Base-by-base conservation (phyloP, 768 basidiomycete species). In the Lentinus tigrinus region DNA sequence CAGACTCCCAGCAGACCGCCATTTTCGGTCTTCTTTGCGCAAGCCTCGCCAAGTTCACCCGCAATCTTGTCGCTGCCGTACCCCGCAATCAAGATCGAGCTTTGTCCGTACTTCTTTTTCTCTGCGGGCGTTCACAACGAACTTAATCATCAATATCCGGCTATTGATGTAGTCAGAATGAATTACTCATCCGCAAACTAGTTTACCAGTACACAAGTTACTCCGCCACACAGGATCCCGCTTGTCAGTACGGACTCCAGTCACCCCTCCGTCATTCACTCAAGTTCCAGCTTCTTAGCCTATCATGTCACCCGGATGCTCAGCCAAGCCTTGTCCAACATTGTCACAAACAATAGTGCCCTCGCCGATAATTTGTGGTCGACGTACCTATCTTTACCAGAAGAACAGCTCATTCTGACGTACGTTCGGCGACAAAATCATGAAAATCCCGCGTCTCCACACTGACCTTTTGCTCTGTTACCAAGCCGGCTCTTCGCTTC, bases 1-100 rank as follows among this genome's bases (percentile, higher is more conserved):
- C 73, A 28, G 78, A 79, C 38, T 80, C 80, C 21, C 75, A 75
- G 48, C 70, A 78, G n/a, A 75, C 70, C 28, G 75, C 67, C 10
- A 14, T 16, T 0, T 47, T 67, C 6, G 31, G 44, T 11, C 63
- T 68, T 26, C 75, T 72, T 4, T 52, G 61, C 23, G 34, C 69
- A 42, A 66, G 64, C 40, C 26, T 93, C 21, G 88, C 85, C 8
- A 88, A 84, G 66, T 87, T 95, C 67, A 93, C 91, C 14, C 81
- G 95, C 58, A 95, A 97, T 69, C 72, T 95, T 10, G 85, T 91
- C 34, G 92, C 92, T 10, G 90, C 85, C 6, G 80, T 86, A 16
- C 78, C 83, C 8, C 69, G 70, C n/a, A 92, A 93, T 72, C 95
- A 97, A 69, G 66, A 70, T 39, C 75, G 73, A 57, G 87, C 89